These are phyloP conservation scores for Acanthochlamys bracteata DNA, from an alignment of 106 monocot genomes.

Conservation along the genomic window DNA sequence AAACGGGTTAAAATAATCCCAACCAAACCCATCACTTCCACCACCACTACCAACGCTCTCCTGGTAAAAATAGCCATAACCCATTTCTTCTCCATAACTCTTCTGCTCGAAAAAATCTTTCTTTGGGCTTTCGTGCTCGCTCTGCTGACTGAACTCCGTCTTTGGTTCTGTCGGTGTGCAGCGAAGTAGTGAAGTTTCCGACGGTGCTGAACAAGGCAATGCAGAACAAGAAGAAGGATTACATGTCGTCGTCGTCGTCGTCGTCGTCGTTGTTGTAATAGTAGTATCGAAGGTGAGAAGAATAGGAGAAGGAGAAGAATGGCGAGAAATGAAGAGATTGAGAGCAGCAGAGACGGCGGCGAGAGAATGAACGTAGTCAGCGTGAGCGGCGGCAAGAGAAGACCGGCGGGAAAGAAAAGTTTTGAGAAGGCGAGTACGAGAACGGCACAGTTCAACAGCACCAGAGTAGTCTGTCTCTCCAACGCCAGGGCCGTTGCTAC, in stretches of 20 bases:
- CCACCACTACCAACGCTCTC: conserved; percentile 21
- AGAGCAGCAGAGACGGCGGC: conserved; percentile 54
- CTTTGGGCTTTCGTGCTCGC: neutral
- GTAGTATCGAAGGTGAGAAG: conserved; percentile 45
- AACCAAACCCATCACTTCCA: conserved; percentile 29
- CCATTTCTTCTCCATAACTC: conserved; percentile 14
- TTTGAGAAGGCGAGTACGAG: conserved; percentile 78
- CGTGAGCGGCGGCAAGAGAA: conserved; percentile 58
- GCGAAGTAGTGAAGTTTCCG: conserved; percentile 12
- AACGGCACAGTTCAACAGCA: conserved; percentile 64
- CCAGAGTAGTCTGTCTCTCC: conserved; percentile 32
- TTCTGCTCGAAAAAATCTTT: conserved; percentile 9
- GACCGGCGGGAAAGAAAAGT: conserved; percentile 59
- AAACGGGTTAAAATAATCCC: conserved; percentile 99
- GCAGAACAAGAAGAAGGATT: too few species aligned
- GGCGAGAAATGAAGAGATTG: conserved; percentile 59
- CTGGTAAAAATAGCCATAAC: conserved; percentile 37
- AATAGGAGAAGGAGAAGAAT: conserved; percentile 54
- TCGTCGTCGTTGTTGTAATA: conserved; percentile 17
- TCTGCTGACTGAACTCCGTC: conserved; percentile 30
- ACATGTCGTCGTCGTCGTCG: neutral
- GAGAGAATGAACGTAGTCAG: conserved; percentile 56
- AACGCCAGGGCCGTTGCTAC: conserved; percentile 16
- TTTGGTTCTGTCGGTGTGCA: conserved; percentile 44
- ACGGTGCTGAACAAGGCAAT: conserved; percentile 18